Conservation (phyloP, 495 filamentous ascomycete species). For the Neurospora sp. region DNA sequence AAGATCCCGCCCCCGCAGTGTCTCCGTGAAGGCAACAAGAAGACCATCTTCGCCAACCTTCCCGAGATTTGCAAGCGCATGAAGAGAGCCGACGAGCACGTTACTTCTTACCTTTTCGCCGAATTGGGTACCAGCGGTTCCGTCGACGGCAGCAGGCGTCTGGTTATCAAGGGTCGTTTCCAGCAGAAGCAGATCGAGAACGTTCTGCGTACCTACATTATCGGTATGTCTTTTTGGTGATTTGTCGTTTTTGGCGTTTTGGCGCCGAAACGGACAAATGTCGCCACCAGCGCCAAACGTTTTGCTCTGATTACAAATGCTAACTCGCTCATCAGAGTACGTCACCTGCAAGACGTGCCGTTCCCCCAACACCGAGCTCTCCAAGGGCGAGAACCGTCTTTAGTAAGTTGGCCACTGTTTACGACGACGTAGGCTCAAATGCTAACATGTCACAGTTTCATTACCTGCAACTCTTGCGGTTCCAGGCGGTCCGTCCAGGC, state of each 20-base stretch:
- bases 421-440: conserved; percentile 53
- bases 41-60: conserved; percentile 99
- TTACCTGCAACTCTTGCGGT: conserved; percentile 61
- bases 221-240: conserved; percentile 50
- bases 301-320: not conserved
- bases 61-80: conserved; percentile 52
- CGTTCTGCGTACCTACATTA: conserved; percentile 72
- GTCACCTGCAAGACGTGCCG: conserved; percentile 97
- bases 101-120: conserved; percentile 93
- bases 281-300: not conserved
- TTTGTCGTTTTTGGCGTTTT: not conserved
- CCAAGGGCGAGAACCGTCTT: conserved; percentile 96
- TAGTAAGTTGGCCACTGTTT: conserved; percentile 30
- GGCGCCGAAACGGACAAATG: not conserved
- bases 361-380: conserved; percentile 88
- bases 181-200: conserved; percentile 98
- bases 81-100: conserved; percentile 96
- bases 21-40: conserved; percentile 98
- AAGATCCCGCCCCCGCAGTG: conserved; percentile 99
- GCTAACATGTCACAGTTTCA: conserved; percentile 24
- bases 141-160: conserved; percentile 81
- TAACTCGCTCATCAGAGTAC: conserved; percentile 57
- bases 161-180: conserved; percentile 98
- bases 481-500: conserved; percentile 84
- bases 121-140: conserved; percentile 94